These are phyloP conservation scores for Sporormia fimetaria DNA, from an alignment of 495 filamentous ascomycete species.

Conservation along the genomic window DNA sequence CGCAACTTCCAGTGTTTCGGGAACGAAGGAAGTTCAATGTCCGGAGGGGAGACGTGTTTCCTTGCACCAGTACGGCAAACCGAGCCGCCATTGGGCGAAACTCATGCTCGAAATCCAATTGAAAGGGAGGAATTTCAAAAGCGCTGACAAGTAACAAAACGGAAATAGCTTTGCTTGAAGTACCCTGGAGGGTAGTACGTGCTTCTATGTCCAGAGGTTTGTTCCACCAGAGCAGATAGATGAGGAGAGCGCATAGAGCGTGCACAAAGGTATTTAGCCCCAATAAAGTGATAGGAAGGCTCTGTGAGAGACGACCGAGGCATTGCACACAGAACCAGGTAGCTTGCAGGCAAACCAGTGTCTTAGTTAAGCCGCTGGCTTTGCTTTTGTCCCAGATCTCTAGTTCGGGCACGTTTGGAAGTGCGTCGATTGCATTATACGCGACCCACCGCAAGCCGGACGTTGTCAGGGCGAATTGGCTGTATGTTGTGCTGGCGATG, in stretches of 20 bases:
- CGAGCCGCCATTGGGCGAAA: neutral
- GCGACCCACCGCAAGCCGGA: conserved; percentile 20
- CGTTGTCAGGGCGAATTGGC: conserved; percentile 17
- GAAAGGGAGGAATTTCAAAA: no score
- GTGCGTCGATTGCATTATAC: neutral
- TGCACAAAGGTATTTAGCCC: conserved; percentile 38
- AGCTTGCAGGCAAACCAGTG: conserved; percentile 30
- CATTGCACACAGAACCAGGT: conserved; percentile 33
- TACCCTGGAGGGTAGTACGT: conserved; percentile 15
- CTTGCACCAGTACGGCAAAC: neutral
- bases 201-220: conserved; percentile 34
- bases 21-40: no score
- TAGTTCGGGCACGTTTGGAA: conserved; percentile 25
- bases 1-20: no score
- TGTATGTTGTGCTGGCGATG: conserved; percentile 6
- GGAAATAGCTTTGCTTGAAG: neutral
- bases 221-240: conserved; percentile 36
- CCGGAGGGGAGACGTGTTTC: no score
- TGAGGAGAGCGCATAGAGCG: conserved; percentile 33
- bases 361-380: conserved; percentile 31
- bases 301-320: conserved; percentile 23
- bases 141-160: neutral
- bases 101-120: neutral
- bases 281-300: conserved; percentile 30
- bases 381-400: conserved; percentile 37